Evolutionary conservation across 1,139 yeast species (phyloP).

Genomic region (Nakaseomyces glabratus): DNA sequence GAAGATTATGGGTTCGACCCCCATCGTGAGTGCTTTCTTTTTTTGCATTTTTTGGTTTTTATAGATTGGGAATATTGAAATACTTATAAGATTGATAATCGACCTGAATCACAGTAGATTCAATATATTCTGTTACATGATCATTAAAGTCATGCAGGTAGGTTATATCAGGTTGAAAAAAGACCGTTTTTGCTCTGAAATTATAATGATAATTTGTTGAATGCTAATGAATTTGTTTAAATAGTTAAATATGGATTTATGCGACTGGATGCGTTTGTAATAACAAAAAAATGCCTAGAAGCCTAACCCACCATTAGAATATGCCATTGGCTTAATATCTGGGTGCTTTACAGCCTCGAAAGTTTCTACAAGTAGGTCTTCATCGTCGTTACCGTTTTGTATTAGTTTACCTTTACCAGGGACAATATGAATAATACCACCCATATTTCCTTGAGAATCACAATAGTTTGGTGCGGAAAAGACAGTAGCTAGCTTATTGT

Average conservation of each 20-base stretch:
- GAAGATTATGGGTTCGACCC: slow-evolving; percentile 55
- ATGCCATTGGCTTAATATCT: slow-evolving; percentile 89
- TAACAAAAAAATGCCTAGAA: no score
- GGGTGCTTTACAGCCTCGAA: slow-evolving; percentile 88
- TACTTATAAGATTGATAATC: no score
- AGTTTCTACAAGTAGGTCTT: slow-evolving; percentile 45
- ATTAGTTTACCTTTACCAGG: slow-evolving; percentile 27
- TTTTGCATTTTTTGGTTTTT: not conserved
- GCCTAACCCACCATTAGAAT: slow-evolving; percentile 47
- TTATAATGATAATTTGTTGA: no score
- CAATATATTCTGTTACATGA: no score
- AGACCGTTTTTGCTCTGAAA: no score
- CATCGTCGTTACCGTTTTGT: slow-evolving; percentile 40
- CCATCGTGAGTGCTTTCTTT: slow-evolving; percentile 41
- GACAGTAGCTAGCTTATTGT: slow-evolving; percentile 78
- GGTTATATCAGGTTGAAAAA: no score
- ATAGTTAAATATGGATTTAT: no score
- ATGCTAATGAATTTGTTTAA: no score
- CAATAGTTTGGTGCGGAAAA: slow-evolving; percentile 97
- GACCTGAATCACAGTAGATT: no score
- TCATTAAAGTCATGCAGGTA: no score
- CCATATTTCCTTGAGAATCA: slow-evolving; percentile 82
- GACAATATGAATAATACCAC: slow-evolving; percentile 68
- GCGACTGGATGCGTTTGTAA: no score
- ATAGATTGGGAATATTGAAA: no score